Percentiles rank a stretch among this genome's conserved stretches.
phyloP scores from a whole-genome alignment of 768 basidiomycete species.

The Lactifluus hygrophoroides region DNA sequence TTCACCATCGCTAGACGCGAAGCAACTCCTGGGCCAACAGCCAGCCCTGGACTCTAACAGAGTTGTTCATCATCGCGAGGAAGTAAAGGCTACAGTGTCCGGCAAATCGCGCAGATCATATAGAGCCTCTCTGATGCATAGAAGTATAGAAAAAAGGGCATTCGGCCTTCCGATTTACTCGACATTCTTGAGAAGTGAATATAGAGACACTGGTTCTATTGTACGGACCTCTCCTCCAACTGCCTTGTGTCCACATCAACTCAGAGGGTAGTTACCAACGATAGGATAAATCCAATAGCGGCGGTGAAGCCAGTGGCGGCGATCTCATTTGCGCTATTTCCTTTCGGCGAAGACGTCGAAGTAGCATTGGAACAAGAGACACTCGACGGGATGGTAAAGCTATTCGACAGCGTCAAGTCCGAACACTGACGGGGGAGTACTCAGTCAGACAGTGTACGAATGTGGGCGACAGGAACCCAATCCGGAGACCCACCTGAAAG shows the following conservation, averaged over 20 bases:
- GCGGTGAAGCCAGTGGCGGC: not conserved
- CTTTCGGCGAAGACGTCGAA: slow-evolving; percentile 10
- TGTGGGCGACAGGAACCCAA: not conserved
- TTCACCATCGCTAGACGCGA: too few species aligned
- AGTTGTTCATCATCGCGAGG: too few species aligned
- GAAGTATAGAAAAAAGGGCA: too few species aligned
- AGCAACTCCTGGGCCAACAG: too few species aligned
- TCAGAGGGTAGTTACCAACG: not conserved
- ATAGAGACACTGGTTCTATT: not conserved
- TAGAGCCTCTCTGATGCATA: too few species aligned
- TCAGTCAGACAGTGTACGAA: not conserved
- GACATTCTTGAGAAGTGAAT: not conserved
- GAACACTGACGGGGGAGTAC: slow-evolving; percentile 47
- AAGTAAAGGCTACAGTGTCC: too few species aligned
- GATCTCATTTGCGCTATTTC: not conserved
- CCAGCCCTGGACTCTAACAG: too few species aligned
- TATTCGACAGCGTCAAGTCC: slow-evolving; percentile 61
- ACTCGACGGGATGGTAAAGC: slow-evolving; percentile 40
- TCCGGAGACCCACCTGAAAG: slow-evolving; percentile 45
- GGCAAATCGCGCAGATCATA: too few species aligned
- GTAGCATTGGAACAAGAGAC: slow-evolving; percentile 30
- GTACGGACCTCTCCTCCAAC: not conserved
- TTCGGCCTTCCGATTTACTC: not conserved
- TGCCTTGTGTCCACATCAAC: not conserved
- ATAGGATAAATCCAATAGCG: not conserved